Conservation (phyloP, 257 asterid species). For the Capsicum pubescens region DNA sequence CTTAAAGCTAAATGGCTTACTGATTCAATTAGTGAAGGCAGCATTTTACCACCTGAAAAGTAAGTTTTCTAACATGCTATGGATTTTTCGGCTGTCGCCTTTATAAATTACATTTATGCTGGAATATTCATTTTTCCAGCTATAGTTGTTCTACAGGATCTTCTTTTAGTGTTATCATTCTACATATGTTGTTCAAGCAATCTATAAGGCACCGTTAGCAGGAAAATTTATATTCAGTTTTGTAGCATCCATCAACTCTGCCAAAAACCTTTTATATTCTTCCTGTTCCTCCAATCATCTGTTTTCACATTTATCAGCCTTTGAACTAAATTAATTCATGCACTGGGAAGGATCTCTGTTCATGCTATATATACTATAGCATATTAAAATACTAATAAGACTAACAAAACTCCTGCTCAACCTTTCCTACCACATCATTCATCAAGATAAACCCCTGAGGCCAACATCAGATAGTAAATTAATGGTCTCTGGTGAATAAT, state of each 20-base stretch:
- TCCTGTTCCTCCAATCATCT: background rate
- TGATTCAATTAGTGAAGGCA: constrained; percentile 70
- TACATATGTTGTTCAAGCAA: constrained; percentile 6
- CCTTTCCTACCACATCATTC: background rate
- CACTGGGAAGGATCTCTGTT: background rate
- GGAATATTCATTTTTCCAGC: constrained; percentile 1
- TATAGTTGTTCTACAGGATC: background rate
- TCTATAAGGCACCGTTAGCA: background rate
- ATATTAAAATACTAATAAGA: background rate
- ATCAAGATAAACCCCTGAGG: background rate
- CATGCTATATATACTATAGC: background rate
- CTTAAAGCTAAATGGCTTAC: constrained; percentile 74
- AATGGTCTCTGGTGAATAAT: background rate
- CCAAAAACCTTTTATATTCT: background rate
- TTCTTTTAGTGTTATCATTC: background rate
- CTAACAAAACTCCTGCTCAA: background rate
- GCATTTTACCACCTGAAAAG: constrained; percentile 66
- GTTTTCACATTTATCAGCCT: constrained; percentile 11
- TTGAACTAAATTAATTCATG: background rate
- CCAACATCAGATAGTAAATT: background rate
- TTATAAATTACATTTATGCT: background rate
- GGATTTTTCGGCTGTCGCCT: background rate
- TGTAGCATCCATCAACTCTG: constrained; percentile 10
- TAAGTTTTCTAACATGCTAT: constrained; percentile 43
- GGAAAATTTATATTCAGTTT: background rate